Conservation (phyloP, 1,284 basidiomycete species). For the Puccinia sorghi region DNA sequence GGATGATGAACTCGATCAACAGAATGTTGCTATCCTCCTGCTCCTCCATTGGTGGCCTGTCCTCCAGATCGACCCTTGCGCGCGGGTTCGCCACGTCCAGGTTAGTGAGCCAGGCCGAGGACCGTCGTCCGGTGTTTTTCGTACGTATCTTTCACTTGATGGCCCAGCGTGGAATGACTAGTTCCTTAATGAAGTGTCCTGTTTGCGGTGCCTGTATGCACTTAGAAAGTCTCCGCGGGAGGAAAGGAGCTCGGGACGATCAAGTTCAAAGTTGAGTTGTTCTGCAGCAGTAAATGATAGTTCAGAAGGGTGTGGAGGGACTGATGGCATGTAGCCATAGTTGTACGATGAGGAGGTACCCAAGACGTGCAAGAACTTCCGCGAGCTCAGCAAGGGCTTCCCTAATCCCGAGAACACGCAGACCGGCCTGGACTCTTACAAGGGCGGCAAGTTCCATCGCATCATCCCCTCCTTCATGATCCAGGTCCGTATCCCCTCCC, state of each 20-base stretch:
- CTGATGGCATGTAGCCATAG: not conserved
- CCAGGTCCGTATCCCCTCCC: slow-evolving; percentile 56
- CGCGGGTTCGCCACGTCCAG: not conserved
- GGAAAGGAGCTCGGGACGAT: slow-evolving; percentile 5
- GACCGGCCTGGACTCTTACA: slow-evolving; percentile 53
- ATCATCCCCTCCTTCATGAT: slow-evolving; percentile 58
- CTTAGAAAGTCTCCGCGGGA: slow-evolving; percentile 9
- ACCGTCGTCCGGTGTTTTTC: not conserved
- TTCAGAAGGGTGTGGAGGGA: not conserved
- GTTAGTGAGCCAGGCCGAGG: not conserved
- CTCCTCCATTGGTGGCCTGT: too few relatives aligned
- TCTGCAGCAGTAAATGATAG: not conserved
- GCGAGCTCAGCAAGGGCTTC: slow-evolving; percentile 22
- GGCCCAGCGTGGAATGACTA: too few relatives aligned
- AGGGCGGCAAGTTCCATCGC: slow-evolving; percentile 57
- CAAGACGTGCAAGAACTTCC: slow-evolving; percentile 41
- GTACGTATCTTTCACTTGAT: not conserved
- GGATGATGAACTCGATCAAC: too few relatives aligned
- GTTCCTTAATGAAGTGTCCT: not conserved
- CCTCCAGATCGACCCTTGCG: too few relatives aligned
- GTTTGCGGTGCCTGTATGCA: too few relatives aligned
- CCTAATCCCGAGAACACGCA: not conserved
- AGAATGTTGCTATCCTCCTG: too few relatives aligned
- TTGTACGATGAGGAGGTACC: slow-evolving; percentile 28
- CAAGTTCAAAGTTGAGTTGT: slow-evolving; percentile 4